These are phyloP conservation scores for Aspergillus funiculosus DNA, from an alignment of 495 filamentous ascomycete species.

Conservation along the genomic window DNA sequence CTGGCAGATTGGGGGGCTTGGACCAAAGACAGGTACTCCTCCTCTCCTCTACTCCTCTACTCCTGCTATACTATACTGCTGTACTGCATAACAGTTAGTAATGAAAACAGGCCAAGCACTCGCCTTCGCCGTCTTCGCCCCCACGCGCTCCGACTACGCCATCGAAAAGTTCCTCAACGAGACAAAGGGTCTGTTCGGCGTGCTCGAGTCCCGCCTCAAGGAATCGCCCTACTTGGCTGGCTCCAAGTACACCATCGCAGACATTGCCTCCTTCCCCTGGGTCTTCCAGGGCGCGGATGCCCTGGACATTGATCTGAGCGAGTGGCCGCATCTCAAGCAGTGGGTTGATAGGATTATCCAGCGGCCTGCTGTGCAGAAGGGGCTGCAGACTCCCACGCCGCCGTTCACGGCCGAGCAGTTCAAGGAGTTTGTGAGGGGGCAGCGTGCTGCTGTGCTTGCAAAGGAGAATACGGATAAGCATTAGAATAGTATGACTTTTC, in stretches of 20 bases:
- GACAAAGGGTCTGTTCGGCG: constrained; percentile 35
- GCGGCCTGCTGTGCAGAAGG: constrained; percentile 32
- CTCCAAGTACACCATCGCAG: constrained; percentile 38
- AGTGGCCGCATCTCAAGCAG: constrained; percentile 33
- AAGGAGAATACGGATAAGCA: constrained; percentile 29
- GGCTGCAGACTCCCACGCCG: constrained; percentile 20
- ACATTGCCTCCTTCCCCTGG: constrained; percentile 39
- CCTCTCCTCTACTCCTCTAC: neutral
- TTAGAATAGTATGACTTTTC: constrained; percentile 1
- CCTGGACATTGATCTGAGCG: constrained; percentile 30
- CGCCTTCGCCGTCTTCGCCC: constrained; percentile 36
- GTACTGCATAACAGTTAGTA: too few species aligned
- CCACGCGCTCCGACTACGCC: constrained; percentile 34
- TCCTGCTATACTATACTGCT: too few species aligned
- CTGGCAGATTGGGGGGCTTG: constrained; percentile 39
- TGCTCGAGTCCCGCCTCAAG: constrained; percentile 38
- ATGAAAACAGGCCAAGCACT: constrained; percentile 38
- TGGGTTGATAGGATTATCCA: constrained; percentile 29
- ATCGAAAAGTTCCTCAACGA: constrained; percentile 38
- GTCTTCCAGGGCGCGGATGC: constrained; percentile 18
- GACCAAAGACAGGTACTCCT: constrained; percentile 34
- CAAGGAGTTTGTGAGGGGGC: constrained; percentile 20
- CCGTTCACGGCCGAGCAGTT: constrained; percentile 27
- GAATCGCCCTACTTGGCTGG: constrained; percentile 41
- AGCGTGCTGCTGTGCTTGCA: constrained; percentile 27